Evolutionary conservation across 139 green algal genomes (phyloP), one percentile per base, ranked within the genome.

Genomic region (Micractinium conductrix): DNA sequence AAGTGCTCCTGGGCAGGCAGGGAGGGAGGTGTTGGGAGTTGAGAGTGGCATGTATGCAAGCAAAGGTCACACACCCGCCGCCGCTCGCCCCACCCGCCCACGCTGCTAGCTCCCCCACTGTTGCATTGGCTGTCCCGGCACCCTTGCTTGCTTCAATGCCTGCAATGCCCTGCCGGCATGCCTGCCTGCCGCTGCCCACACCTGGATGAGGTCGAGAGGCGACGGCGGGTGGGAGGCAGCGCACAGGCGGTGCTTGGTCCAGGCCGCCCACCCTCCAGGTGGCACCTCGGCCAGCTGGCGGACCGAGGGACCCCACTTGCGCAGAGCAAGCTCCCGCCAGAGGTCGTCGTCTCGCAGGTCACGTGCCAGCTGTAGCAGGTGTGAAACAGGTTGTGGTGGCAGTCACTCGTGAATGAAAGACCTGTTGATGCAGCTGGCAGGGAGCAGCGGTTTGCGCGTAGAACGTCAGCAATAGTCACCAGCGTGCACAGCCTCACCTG

Each of bases 121-220:
- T n/a, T n/a, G n/a, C n/a, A n/a, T n/a, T n/a, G n/a, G n/a, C n/a
- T n/a, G n/a, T n/a, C n/a, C n/a, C n/a, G 12, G 16, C 48, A 58
- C 12, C 12, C 48, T 16, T 14, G 53, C 53, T 21, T 62, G 53
- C 53, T 22, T 30, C 53, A 19, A 62, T 62, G 53, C 53, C 19
- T 10, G 48, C 10, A 62, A 28, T 21, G 19, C 24, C 53, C 53
- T 22, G 2, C 53, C 53, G 5, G 53, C 10, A 19, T 21, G 2
- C 53, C 53, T 21, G 7, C 35, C 33, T 48, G 83, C 89, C 37
- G 71, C 86, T 1, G 74, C 84, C 33, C 91, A 75, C 71, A 92
- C 89, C 78, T 91, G 91, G 10, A 85, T 42, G 33, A 92, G 78
- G 30, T 85, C 14, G 30, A 89, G 45, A 4, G 87, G 87, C 43